Evolutionary conservation across 495 filamentous ascomycete species (phyloP), one percentile per base, ranked within the genome.

Genomic region (Aspergillus haitiensis): DNA sequence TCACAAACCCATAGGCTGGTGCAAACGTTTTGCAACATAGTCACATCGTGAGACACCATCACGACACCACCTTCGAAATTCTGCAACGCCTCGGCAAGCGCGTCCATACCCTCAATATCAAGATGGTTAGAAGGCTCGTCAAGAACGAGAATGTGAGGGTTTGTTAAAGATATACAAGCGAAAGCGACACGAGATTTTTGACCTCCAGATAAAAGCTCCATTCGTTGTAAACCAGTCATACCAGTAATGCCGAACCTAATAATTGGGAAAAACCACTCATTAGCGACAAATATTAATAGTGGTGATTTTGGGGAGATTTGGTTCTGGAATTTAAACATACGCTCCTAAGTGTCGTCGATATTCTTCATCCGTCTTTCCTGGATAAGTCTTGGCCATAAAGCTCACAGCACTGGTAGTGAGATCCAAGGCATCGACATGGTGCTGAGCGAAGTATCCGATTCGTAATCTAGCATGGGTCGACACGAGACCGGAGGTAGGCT

Each of bases 101-200:
- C 94, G 76, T 99, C 94, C 94, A 99, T 99, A 58, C 95, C 94
- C 72, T 99, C 94, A 66, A 99, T 97, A 84, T 99, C 94, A 67
- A 99, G 77, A 67, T 99, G 94, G 77, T 99, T 99, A 54, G 90
- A 94, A 68, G 94, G 94, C 70, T 99, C 94, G 81, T 99, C 94
- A 45, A 99, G 89, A 52, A 99, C 95, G 27, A 99, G 79, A 62
- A 99, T 97, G 70, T 99, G 94, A 13, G 94, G 94, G 73, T 97
- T 96, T 21, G 84, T 89, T 53, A 99, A 75, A 2, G 91, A 93
- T 52, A 99, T 77, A 67, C 93, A 97, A 27, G 94, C 92, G 72
- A 99, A 99, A 21, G 94, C 95, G 1, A 99, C 94, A 75, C 94
- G 88, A 31, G 92, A 97, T 75, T 99, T 99, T 74, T 99, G 94